Evolutionary conservation across 106 monocot genomes (phyloP).

Genomic region (Alisma plantagoaquatica): DNA sequence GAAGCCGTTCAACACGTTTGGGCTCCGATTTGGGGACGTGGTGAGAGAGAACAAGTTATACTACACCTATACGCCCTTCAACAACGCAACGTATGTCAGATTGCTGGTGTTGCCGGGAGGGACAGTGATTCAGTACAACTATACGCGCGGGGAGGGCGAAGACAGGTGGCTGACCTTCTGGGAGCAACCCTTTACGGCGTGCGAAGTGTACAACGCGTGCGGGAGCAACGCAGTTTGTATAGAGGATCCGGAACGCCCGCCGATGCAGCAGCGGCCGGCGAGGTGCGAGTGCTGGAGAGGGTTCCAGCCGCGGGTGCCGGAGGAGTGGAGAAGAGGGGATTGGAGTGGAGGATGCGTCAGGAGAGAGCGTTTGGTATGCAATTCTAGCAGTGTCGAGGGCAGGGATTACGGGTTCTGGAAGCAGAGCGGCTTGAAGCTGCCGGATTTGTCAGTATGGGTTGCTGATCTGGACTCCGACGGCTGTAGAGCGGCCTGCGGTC

Average conservation of each 20-base stretch:
- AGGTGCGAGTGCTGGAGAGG: slow-evolving; percentile 4
- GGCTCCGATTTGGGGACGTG: slow-evolving; percentile 10
- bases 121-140: too few relatives aligned
- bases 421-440: slow-evolving; percentile 2
- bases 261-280: too few relatives aligned
- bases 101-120: too few relatives aligned
- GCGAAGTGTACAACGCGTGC: too few relatives aligned
- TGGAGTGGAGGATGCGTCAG: slow-evolving; percentile 5
- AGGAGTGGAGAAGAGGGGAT: slow-evolving; percentile 1
- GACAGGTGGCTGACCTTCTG: not conserved
- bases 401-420: not conserved
- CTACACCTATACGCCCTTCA: too few relatives aligned
- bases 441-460: slow-evolving; percentile 5
- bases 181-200: not conserved
- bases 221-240: slow-evolving; percentile 2
- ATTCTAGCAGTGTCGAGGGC: not conserved
- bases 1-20: slow-evolving; percentile 28
- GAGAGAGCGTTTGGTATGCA: not conserved
- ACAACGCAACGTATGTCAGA: too few relatives aligned
- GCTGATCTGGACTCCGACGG: too few relatives aligned
- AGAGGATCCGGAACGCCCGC: not conserved
- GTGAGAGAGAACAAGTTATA: slow-evolving; percentile 4
- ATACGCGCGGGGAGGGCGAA: not conserved
- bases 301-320: not conserved
- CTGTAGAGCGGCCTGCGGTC: not conserved